Base-by-base conservation (phyloP, 2,329 filamentous ascomycete species). In the Lecanosticta acicola region DNA sequence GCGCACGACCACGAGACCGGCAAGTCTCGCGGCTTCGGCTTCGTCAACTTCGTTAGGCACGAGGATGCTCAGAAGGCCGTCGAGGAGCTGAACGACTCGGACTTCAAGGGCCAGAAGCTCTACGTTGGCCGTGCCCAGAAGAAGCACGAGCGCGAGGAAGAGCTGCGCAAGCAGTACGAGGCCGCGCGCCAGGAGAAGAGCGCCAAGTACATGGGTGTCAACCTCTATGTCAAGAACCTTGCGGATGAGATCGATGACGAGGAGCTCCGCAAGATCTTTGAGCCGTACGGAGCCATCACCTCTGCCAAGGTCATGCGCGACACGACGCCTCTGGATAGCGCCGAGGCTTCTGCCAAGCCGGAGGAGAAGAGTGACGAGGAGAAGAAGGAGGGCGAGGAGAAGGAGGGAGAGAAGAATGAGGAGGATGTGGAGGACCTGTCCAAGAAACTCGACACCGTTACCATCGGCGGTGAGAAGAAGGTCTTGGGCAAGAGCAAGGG, bases 221-320 rank as follows among this genome's bases (percentile, higher is more conserved):
- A 98, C 77, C 80, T 98, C 40, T 98, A 98, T 77, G 93, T 98
- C 75, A 98, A 98, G 84, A 98, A 98, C 74, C 77, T 98, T 51
- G 85, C 89, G 57, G 93, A 98, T 59, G 93, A 97, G 51, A 82
- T 98, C 58, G 93, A 98, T 65, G 93, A 98, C 61, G 93, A 98
- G 64, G 95, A 95, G 80, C 82, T 98, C 53, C 89, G 93, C 62
- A 84, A 90, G 63, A 85, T 97, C 69, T 98, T 98, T 71, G 75
- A 83, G 64, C 79, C 88, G 58, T 97, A 86, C 63, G 93, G 93
- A 53, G 87, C 87, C 61, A 97, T 98, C 71, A 98, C 93, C 51
- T 97, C 93, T 32, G 91, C 93, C 63, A 97, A 97, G 83, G 91
- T 98, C 62, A 98, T 98, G 93, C 89, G 93, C 60, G 93, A 98